Evolutionary conservation across 768 basidiomycete species (phyloP).

Genomic region (Grammothele lineata): DNA sequence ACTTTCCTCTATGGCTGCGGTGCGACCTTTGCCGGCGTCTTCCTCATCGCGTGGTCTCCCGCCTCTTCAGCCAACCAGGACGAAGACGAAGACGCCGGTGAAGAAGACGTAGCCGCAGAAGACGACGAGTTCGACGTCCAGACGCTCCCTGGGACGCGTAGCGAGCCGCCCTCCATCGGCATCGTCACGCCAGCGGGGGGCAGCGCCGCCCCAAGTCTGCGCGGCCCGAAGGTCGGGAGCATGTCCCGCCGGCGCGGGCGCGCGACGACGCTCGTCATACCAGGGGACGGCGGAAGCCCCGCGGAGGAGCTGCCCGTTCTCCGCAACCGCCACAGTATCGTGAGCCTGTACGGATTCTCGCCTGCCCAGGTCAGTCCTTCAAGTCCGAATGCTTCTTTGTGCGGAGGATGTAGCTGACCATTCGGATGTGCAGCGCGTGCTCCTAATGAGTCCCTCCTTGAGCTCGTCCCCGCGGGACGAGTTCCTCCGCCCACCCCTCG

Average conservation of each 20-base stretch:
- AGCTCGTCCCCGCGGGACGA: conserved; percentile 59
- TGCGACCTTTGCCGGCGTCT: conserved; percentile 88
- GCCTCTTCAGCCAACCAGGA: conserved; percentile 17
- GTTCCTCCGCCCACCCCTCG: conserved; percentile 14
- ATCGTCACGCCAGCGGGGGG: conserved; percentile 12
- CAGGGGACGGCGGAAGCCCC: conserved; percentile 30
- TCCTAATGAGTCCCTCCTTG: conserved; percentile 64
- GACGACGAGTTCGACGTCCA: conserved; percentile 13
- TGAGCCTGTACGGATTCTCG: conserved; percentile 66
- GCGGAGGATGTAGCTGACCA: no score
- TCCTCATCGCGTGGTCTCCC: conserved; percentile 74
- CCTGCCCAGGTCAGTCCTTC: conserved; percentile 56
- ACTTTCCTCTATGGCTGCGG: conserved; percentile 85
- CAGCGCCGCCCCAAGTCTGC: conserved; percentile 16
- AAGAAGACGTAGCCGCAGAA: no score
- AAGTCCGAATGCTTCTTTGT: no score
- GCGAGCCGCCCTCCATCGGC: conserved; percentile 18
- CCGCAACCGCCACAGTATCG: conserved; percentile 48
- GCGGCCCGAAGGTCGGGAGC: conserved; percentile 30
- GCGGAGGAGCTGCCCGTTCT: conserved; percentile 36
- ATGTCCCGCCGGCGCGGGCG: conserved; percentile 35
- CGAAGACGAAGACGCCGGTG: conserved; percentile 24
- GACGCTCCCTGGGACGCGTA: conserved; percentile 1
- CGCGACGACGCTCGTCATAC: conserved; percentile 47
- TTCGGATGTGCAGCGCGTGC: conserved; percentile 55